Evolutionary conservation across 257 asterid species (phyloP).

Genomic region (Nicotiana attenuata): DNA sequence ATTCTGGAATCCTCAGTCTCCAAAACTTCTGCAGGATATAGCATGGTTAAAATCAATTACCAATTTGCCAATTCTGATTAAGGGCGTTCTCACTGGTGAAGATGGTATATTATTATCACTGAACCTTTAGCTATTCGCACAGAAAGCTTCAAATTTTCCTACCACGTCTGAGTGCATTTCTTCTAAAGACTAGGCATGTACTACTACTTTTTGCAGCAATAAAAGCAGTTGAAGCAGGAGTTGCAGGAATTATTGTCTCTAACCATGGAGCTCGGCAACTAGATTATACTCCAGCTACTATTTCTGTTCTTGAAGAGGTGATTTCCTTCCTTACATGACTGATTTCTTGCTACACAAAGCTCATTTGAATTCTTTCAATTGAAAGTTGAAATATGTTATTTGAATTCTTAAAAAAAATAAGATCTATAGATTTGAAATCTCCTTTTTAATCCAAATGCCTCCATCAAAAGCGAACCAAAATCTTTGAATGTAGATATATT

Average conservation of each 20-base stretch:
- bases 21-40: constrained; percentile 43
- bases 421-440: neutral
- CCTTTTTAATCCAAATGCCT: neutral
- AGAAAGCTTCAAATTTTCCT: neutral
- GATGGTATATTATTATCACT: constrained; percentile 31
- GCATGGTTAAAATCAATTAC: constrained; percentile 62
- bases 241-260: constrained; percentile 51
- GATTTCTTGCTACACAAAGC: neutral
- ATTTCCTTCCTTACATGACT: neutral
- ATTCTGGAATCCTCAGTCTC: too few relatives aligned
- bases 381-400: too few relatives aligned
- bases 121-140: neutral
- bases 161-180: neutral
- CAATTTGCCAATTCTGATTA: constrained; percentile 50
- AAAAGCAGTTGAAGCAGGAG: constrained; percentile 55
- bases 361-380: neutral
- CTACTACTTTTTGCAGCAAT: too few relatives aligned
- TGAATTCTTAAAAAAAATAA: neutral
- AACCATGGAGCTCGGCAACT: constrained; percentile 73
- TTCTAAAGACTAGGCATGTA: too few relatives aligned
- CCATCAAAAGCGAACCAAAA: neutral
- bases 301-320: constrained; percentile 67
- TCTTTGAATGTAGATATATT: neutral
- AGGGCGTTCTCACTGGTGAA: constrained; percentile 61
- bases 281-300: constrained; percentile 55